Base-by-base conservation (phyloP, 352 stramenopile species). In the Globisporangium acanthophoron region DNA sequence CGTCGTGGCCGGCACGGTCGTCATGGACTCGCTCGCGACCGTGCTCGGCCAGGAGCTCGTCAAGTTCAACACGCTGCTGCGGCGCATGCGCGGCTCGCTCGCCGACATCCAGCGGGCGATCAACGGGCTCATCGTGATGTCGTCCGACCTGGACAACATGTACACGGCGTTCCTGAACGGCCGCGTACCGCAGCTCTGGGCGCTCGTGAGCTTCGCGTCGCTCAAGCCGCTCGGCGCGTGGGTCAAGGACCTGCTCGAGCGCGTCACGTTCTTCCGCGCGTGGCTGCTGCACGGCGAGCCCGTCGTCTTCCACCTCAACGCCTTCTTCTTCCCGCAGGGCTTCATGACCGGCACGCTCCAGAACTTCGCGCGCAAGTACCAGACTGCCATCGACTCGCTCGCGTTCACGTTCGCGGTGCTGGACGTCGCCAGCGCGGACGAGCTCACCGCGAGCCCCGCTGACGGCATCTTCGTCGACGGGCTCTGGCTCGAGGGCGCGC, bases 121-220 rank as follows among this genome's bases (percentile, higher is more conserved):
- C 69, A 87, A 93, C 61, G 83, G 93, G 1, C 66, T 90, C 35
- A 96, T 97, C 60, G 89, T 98, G 61, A 98, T 98, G 93, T 96
- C 84, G 18, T 92, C 84, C 8, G 94, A 98, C 39, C 67, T 98
- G n/a, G 94, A 98, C 66, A 92, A 95, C 61, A 98, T 98, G 93
- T 98, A 98, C 76, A 95, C 71, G 47, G 79, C 87, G 4, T 97
- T 98, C 33, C 64, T 98, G 27, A 96, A 97, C 57, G 95, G 96
- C 51, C 71, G 82, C 35, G 80, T 98, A 7, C 94, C 94, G 9
- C 75, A 76, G 39, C 73, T 97, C 29, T 98, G 94, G 94, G 67
- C 66, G 11, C 69, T 70, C 7, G 88, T 97, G 54, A 89, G 87
- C 33, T 98, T 98, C 70, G 88, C 92, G 12, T 97, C 88, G 15